Percentiles rank a stretch among this genome's conserved stretches.
Evolutionary conservation across 805 yeast species (phyloP).

Genomic region (Zygosaccharomyces rouxii): DNA sequence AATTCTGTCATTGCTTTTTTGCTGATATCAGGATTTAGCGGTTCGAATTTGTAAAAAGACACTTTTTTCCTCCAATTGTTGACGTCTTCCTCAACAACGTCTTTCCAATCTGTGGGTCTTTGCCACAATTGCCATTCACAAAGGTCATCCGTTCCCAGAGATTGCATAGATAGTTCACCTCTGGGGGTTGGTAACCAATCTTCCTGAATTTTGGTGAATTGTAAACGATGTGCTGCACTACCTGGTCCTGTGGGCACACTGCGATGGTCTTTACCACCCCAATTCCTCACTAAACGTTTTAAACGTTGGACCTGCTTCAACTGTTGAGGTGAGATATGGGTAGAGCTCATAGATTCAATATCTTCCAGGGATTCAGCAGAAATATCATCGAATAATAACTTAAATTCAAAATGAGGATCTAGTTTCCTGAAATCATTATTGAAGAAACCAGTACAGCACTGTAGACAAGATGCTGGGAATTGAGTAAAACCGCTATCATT

Average conservation of each 20-base stretch:
- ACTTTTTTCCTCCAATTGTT: constrained; percentile 40
- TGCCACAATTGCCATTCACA: constrained; percentile 36
- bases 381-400: constrained; percentile 64
- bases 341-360: constrained; percentile 69
- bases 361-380: constrained; percentile 66
- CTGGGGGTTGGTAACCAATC: constrained; percentile 73
- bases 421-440: constrained; percentile 40
- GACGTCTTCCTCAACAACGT: constrained; percentile 43
- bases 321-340: constrained; percentile 64
- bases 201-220: constrained; percentile 67
- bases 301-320: constrained; percentile 55
- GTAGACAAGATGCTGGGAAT: constrained; percentile 17
- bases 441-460: constrained; percentile 20
- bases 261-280: constrained; percentile 79
- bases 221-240: constrained; percentile 54
- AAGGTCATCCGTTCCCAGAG: constrained; percentile 40
- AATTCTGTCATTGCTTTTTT: constrained; percentile 43
- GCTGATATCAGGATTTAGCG: constrained; percentile 35
- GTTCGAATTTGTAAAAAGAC: constrained; percentile 51
- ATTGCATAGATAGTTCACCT: constrained; percentile 60
- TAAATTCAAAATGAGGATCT: constrained; percentile 75
- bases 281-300: constrained; percentile 58
- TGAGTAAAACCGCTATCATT: constrained; percentile 26
- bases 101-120: constrained; percentile 46
- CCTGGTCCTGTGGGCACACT: constrained; percentile 60